phyloP scores from a whole-genome alignment of 1,284 basidiomycete species.

The Ganoderma resinaceum region DNA sequence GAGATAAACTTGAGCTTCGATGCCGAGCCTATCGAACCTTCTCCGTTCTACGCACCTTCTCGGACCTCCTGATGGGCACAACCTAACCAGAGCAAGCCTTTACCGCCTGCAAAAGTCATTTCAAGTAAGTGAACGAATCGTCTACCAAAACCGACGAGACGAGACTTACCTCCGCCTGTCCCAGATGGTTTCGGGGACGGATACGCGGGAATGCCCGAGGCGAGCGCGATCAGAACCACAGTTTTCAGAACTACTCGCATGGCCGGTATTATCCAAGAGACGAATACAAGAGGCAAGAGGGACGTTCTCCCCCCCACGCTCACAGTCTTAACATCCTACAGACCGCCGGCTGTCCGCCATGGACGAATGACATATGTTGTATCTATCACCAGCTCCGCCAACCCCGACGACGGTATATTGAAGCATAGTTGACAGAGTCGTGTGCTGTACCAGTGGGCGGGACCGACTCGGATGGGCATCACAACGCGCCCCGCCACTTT shows the following conservation, averaged over 20 bases:
- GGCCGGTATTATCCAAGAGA: not conserved
- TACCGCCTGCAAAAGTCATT: not conserved
- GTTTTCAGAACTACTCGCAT: not conserved
- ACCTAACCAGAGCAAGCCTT: not conserved
- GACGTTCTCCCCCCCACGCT: not conserved
- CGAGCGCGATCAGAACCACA: not conserved
- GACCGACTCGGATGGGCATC: not conserved
- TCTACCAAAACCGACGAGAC: too few species aligned
- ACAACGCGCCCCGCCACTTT: not conserved
- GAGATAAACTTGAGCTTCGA: not conserved
- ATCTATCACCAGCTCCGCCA: not conserved
- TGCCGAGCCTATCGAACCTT: not conserved
- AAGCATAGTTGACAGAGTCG: conserved; percentile 1
- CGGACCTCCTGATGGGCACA: not conserved
- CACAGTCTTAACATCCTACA: not conserved
- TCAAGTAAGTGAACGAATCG: not conserved
- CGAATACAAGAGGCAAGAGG: not conserved
- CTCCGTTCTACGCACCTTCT: not conserved
- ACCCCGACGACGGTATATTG: not conserved
- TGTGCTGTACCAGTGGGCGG: not conserved
- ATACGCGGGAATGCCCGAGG: not conserved
- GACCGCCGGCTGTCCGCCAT: not conserved
- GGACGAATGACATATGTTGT: not conserved
- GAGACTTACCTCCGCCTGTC: not conserved
- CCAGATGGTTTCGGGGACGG: not conserved